Evolutionary conservation across 164 flowering plant genomes (phyloP), one percentile per base, ranked within the genome.

Genomic region (Magnolia changhungtana): DNA sequence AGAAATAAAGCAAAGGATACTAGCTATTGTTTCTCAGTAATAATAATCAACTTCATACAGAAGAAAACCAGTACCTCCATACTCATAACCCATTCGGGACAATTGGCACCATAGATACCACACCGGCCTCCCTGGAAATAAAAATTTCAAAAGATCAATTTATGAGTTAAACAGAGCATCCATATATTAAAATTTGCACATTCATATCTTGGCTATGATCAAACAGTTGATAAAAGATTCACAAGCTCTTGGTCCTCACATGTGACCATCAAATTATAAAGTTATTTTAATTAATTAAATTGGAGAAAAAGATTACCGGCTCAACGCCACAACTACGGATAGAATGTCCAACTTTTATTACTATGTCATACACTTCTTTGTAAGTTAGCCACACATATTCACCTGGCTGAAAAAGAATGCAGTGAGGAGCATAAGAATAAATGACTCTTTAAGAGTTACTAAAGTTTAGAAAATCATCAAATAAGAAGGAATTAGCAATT

Each of bases 61-160:
- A 67, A 5, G 71, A 37, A 74, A 69, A 51, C 7, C 2, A 63
- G 61, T 83, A 96, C 99, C 98, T 96, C 88, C 99, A 96, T 94
- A 84, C 96, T 92, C 72, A 96, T 87, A 49, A 96, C 81, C 99
- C 99, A 96, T 80, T 92, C 93, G 3, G 95, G 81, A 77, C 89
- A 87, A 77, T 96, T 96, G 61, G 81, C 87, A 80, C 99, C 98
- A 85, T 89, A 93, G 23, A 96, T 96, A 58, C 99, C 98, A 83
- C 99, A 94, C 67, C 89, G 84, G 50, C 82, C 96, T 77, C 92
- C 96, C 99, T 96, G 75, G 14, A 80, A 68, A 50, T n/a, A 11
- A 75, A 63, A 45, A 76, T 78, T 61, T 55, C 13, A 4, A 31
- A 68, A 37, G 27, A 13, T 31, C 21, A 68, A 68, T 11, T 68